Percentiles rank a stretch among this genome's conserved stretches.
These are phyloP conservation scores for Solanum chilense DNA, from an alignment of 257 asterid species.

Conservation along the genomic window DNA sequence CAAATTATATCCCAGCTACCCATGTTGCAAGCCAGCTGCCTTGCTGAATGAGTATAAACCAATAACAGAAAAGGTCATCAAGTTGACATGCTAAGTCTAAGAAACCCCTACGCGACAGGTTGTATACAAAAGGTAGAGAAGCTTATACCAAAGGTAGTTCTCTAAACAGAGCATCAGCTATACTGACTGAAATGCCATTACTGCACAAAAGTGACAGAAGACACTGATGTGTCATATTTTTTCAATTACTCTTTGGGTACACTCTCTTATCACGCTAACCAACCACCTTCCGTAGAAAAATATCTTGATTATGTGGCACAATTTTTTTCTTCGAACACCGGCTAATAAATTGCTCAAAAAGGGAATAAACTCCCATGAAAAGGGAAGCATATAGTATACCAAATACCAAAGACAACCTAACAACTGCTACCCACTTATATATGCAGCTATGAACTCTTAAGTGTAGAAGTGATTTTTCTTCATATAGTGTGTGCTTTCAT, in stretches of 20 bases:
- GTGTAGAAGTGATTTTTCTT: not conserved
- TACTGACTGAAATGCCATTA: not conserved
- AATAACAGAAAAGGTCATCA: not conserved
- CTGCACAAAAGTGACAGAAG: not conserved
- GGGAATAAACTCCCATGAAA: not conserved
- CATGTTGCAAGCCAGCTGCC: not conserved
- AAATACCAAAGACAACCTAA: not conserved
- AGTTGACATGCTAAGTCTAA: not conserved
- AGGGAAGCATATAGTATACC: not conserved
- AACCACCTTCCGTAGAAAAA: not conserved
- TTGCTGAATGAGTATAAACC: not conserved
- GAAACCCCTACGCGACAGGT: not conserved
- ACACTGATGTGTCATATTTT: not conserved
- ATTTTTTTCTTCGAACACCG: not conserved
- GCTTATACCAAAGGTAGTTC: not conserved
- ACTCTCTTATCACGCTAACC: not conserved
- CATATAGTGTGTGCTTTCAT: not conserved
- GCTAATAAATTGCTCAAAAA: not conserved
- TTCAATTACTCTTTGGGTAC: not conserved
- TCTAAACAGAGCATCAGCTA: not conserved
- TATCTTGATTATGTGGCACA: not conserved
- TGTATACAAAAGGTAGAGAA: not conserved
- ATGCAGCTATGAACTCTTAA: not conserved
- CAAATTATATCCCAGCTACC: not conserved
- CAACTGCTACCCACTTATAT: not conserved